A percentile compares a stretch with the other conserved stretches of the same genome.
Conservation (phyloP, 2,329 filamentous ascomycete genomes). For the Lasiodiplodia sp. region DNA sequence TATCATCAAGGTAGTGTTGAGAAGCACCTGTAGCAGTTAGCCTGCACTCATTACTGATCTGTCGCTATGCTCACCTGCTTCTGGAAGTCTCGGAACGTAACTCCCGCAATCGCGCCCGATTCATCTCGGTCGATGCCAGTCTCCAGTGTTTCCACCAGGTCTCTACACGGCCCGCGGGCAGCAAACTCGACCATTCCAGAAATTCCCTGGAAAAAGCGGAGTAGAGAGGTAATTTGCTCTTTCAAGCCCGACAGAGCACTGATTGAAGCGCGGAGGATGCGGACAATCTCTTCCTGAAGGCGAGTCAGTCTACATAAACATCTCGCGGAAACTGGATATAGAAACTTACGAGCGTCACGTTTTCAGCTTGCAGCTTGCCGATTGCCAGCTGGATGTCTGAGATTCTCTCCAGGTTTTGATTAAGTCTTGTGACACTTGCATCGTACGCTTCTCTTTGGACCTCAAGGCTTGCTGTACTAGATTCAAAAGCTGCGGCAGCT, state of each 20-base stretch:
- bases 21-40: neutral
- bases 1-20: conserved; percentile 23
- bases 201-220: conserved; percentile 27
- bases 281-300: conserved; percentile 8
- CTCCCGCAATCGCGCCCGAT: neutral
- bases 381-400: conserved; percentile 17
- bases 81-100: conserved; percentile 18
- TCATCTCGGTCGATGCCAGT: neutral
- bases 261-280: conserved; percentile 21
- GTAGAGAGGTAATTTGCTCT: conserved; percentile 19
- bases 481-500: neutral
- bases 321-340: neutral
- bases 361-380: conserved; percentile 7
- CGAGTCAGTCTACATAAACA: neutral
- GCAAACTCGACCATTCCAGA: conserved; percentile 28
- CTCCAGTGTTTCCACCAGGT: conserved; percentile 5
- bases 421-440: conserved; percentile 5
- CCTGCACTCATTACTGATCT: neutral
- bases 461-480: neutral
- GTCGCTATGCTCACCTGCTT: neutral
- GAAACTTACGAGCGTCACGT: conserved; percentile 16
- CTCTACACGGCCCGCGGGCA: conserved; percentile 6
- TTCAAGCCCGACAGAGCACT: conserved; percentile 5
- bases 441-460: conserved; percentile 1
- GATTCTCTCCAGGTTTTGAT: conserved; percentile 6